Conservation (phyloP, 1,284 basidiomycete species). For the Ganoderma meredithae region DNA sequence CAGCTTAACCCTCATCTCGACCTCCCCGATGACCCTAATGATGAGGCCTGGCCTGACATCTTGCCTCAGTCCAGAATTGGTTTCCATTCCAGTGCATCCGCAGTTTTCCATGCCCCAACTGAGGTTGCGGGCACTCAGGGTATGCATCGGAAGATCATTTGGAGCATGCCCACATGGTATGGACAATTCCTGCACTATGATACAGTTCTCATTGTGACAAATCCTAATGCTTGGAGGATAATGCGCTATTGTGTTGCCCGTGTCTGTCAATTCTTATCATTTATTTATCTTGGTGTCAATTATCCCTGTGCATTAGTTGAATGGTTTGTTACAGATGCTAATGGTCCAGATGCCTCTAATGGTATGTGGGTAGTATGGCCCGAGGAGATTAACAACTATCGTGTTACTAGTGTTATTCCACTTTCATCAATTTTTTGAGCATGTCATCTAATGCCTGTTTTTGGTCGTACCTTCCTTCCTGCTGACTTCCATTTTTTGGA, state of each 20-base stretch:
- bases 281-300: conserved; percentile 3
- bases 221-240: background rate
- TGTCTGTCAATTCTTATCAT: conserved; percentile 17
- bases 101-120: conserved; percentile 38
- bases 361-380: conserved; percentile 34
- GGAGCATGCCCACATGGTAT: conserved; percentile 26
- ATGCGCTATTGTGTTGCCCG: conserved; percentile 12
- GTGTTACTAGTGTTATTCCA: conserved; percentile 12
- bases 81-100: conserved; percentile 10
- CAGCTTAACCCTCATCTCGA: too few species aligned
- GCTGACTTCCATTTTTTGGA: conserved; percentile 12
- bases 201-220: conserved; percentile 20
- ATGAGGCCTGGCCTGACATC: too few species aligned
- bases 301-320: conserved; percentile 35
- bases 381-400: conserved; percentile 19
- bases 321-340: conserved; percentile 28
- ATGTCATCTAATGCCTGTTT: conserved; percentile 31
- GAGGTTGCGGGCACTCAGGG: conserved; percentile 34
- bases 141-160: conserved; percentile 31
- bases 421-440: conserved; percentile 23
- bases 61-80: too few species aligned
- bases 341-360: conserved; percentile 24
- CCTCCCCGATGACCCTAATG: too few species aligned
- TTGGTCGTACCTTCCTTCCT: conserved; percentile 17
- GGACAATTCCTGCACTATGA: conserved; percentile 19